Evolutionary conservation across 1,139 yeast genomes (phyloP).

Genomic region (Zygoascus hellenicus): DNA sequence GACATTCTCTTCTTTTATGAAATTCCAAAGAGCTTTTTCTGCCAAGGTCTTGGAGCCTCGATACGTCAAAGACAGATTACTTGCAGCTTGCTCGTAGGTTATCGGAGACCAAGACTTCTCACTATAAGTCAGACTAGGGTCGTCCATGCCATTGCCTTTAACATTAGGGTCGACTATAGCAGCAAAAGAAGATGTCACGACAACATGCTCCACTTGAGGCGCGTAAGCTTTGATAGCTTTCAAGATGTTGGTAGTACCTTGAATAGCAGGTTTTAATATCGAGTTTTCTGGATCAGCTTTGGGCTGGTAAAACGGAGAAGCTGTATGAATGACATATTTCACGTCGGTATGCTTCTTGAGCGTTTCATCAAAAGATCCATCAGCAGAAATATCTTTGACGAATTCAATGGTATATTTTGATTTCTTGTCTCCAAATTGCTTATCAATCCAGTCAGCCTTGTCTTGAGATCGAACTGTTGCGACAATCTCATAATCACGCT

Average conservation of each 20-base stretch:
- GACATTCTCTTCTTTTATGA: conserved; percentile 34
- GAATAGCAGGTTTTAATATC: conserved; percentile 44
- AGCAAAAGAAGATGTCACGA: conserved; percentile 53
- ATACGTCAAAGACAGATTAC: not conserved
- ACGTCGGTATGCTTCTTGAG: conserved; percentile 45
- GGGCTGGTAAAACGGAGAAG: conserved; percentile 47
- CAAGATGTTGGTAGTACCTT: conserved; percentile 45
- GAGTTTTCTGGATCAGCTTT: conserved; percentile 39
- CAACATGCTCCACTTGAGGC: conserved; percentile 47
- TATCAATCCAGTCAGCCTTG: conserved; percentile 39
- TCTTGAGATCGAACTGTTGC: conserved; percentile 51
- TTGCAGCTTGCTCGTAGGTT: conserved; percentile 36
- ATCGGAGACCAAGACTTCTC: conserved; percentile 43
- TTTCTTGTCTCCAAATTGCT: conserved; percentile 3
- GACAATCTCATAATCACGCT: conserved; percentile 45
- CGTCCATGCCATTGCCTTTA: not conserved
- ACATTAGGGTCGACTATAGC: conserved; percentile 32
- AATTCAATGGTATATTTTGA: conserved; percentile 38
- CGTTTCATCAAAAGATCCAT: conserved; percentile 48
- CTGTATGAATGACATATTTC: conserved; percentile 53
- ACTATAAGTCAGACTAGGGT: conserved; percentile 14
- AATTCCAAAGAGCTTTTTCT: conserved; percentile 43
- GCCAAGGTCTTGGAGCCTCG: conserved; percentile 38
- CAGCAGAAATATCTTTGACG: conserved; percentile 45
- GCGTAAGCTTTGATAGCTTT: conserved; percentile 41